Conservation (phyloP, 805 yeast species). For the Saccharomycopsis sp. region DNA sequence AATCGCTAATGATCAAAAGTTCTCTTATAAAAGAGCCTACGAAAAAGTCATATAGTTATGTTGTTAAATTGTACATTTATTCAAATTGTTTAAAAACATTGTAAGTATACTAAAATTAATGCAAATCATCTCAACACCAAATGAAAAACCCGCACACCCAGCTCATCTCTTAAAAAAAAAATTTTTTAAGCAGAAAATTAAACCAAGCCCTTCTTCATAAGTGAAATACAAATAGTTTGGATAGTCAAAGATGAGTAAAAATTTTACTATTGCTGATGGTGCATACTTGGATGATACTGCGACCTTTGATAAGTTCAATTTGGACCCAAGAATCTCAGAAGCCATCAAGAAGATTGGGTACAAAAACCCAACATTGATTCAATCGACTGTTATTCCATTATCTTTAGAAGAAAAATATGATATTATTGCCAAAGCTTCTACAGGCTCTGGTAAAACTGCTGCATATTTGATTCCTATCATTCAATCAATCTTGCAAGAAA, state of each 20-base stretch:
- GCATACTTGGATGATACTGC: conserved; percentile 63
- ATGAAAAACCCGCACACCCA: no score
- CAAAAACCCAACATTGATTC: conserved; percentile 81
- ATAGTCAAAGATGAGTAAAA: no score
- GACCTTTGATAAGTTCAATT: conserved; percentile 63
- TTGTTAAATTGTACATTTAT: no score
- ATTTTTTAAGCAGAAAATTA: no score
- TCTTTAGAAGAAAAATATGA: conserved; percentile 88
- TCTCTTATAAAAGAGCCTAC: conserved; percentile 64
- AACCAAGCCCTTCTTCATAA: no score
- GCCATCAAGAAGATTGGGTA: conserved; percentile 76
- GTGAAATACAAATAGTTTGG: no score
- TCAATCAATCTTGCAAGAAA: conserved; percentile 52
- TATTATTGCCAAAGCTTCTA: conserved; percentile 97
- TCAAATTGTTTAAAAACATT: no score
- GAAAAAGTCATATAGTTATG: conserved; percentile 33
- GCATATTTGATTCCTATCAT: conserved; percentile 93
- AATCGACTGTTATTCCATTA: conserved; percentile 82
- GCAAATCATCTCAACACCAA: no score
- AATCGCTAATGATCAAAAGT: conserved; percentile 39
- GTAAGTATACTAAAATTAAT: no score
- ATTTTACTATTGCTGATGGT: conserved; percentile 47
- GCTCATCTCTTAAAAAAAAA: no score
- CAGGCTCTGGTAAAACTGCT: conserved; percentile 99
- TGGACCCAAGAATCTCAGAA: conserved; percentile 77